These are phyloP conservation scores for Ceriops zippeliana DNA, from an alignment of 345 rosid species.

Conservation along the genomic window DNA sequence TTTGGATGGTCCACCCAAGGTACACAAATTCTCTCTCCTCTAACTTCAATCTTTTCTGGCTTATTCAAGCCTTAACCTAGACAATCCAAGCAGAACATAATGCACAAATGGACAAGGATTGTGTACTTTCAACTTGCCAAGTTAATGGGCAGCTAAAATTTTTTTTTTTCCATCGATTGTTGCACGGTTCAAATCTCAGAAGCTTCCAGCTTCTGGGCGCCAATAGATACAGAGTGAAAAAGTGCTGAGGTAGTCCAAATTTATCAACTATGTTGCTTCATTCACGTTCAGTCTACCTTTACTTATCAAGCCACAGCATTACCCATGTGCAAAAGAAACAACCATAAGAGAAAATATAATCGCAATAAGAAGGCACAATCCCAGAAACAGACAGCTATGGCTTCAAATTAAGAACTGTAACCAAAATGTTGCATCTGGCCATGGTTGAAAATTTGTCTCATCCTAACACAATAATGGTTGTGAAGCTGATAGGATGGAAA, in stretches of 20 bases:
- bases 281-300: background rate
- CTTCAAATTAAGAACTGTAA: constrained; percentile 1
- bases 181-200: background rate
- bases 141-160: background rate
- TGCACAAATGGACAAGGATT: background rate
- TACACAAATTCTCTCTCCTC: constrained; percentile 26
- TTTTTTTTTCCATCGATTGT: background rate
- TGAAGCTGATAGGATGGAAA: constrained; percentile 96
- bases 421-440: background rate
- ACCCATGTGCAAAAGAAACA: no score
- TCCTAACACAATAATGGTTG: constrained; percentile 26
- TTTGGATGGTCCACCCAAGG: constrained; percentile 69
- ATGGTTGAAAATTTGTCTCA: background rate
- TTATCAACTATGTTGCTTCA: background rate
- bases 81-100: background rate
- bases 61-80: background rate
- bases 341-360: no score
- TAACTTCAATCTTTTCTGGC: background rate
- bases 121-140: background rate
- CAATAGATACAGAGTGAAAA: background rate
- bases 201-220: background rate
- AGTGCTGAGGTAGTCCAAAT: background rate
- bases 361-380: no score
- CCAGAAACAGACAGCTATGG: background rate
- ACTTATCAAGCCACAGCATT: no score